A percentile compares a stretch with the other conserved stretches of the same genome.
These are phyloP conservation scores for Taphrina betulina DNA, from an alignment of 1,139 yeast genomes.

Conservation along the genomic window DNA sequence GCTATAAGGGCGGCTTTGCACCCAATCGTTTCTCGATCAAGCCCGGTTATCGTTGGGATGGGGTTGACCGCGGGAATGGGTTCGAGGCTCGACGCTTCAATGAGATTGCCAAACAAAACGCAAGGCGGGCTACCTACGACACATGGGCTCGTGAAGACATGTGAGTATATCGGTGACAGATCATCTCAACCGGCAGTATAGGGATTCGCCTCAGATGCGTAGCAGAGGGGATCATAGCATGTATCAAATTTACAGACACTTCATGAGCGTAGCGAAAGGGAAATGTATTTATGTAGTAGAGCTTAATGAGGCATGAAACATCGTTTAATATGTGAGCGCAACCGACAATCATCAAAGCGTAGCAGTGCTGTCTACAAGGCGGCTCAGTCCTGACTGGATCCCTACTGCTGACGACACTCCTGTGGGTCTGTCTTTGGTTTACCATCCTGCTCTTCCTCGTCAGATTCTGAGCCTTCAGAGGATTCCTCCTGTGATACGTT, in stretches of 20 bases:
- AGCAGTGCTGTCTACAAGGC: too few species aligned
- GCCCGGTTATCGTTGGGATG: constrained; percentile 92
- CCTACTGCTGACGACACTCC: constrained; percentile 73
- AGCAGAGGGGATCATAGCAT: too few species aligned
- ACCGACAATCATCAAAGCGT: too few species aligned
- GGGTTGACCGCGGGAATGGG: constrained; percentile 88
- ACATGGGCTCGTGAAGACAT: constrained; percentile 33
- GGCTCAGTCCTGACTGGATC: too few species aligned
- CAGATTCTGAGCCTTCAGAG: constrained; percentile 42
- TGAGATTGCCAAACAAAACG: constrained; percentile 50
- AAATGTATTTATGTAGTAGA: too few species aligned
- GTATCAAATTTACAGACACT: too few species aligned
- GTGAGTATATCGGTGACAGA: constrained; percentile 1
- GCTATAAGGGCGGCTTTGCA: constrained; percentile 56
- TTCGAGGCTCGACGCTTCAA: constrained; percentile 68
- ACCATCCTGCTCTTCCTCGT: constrained; percentile 43
- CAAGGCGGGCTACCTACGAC: constrained; percentile 13
- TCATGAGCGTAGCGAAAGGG: too few species aligned
- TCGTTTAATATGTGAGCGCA: too few species aligned
- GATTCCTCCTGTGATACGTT: constrained; percentile 53
- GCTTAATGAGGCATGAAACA: too few species aligned
- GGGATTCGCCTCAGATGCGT: too few species aligned
- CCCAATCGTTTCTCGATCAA: constrained; percentile 71
- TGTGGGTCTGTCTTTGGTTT: constrained; percentile 66
- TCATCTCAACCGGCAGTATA: too few species aligned